Conservation (phyloP, 148 eudicot genomes). For the Chenopodium quinoa region DNA sequence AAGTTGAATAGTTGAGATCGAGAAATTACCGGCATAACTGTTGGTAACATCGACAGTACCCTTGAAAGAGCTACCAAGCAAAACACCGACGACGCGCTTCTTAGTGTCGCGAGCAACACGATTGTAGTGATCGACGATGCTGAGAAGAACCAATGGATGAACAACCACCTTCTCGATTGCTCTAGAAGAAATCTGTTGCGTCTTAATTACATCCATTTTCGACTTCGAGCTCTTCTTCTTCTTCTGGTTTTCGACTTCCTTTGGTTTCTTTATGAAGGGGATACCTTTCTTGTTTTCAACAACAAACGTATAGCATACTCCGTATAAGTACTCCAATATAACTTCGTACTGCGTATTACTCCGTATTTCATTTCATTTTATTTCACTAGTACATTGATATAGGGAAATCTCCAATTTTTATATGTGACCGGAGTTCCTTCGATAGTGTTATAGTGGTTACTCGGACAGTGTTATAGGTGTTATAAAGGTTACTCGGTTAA, state of each 20-base stretch:
- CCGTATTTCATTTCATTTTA: too few relatives aligned
- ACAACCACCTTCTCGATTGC: slow-evolving; percentile 91
- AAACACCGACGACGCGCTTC: slow-evolving; percentile 89
- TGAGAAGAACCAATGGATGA: slow-evolving; percentile 84
- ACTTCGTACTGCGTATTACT: too few relatives aligned
- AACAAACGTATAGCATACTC: too few relatives aligned
- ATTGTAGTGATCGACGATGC: slow-evolving; percentile 96
- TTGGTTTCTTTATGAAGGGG: not conserved
- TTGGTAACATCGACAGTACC: slow-evolving; percentile 90
- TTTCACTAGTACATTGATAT: too few relatives aligned
- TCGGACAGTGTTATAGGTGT: too few relatives aligned
- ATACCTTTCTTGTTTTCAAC: not conserved
- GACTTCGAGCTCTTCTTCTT: not conserved
- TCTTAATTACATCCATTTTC: slow-evolving; percentile 86
- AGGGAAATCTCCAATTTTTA: too few relatives aligned
- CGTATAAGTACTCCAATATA: too few relatives aligned
- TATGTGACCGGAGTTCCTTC: too few relatives aligned
- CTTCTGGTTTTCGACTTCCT: not conserved
- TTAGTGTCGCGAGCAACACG: slow-evolving; percentile 94
- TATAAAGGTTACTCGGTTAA: too few relatives aligned
- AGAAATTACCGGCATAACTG: slow-evolving; percentile 71
- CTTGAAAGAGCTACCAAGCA: slow-evolving; percentile 70
- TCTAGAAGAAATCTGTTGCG: slow-evolving; percentile 74
- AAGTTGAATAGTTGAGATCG: not conserved
- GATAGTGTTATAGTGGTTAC: too few relatives aligned